These are phyloP conservation scores for Dictyostelium firmibasis DNA, from an alignment of 78 protist species.

Conservation along the genomic window DNA sequence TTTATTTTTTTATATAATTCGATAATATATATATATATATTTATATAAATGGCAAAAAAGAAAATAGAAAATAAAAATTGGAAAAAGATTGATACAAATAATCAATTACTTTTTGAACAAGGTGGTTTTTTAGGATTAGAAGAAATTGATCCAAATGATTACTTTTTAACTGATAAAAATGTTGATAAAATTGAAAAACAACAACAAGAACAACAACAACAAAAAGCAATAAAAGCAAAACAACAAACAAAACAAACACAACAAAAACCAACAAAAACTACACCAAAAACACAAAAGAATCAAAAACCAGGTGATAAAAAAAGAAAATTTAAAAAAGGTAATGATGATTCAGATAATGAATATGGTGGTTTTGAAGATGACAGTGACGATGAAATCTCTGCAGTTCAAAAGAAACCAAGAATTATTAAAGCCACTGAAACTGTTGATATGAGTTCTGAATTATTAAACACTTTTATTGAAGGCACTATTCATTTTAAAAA, in stretches of 20 bases:
- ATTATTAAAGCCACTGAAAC: not conserved
- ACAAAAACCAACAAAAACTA: not conserved
- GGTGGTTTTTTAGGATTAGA: slow-evolving; percentile 44
- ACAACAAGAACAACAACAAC: not conserved
- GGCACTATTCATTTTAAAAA: not conserved
- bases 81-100: slow-evolving; percentile 8
- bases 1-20: not conserved
- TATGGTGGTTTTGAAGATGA: not conserved
- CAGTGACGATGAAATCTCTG: not conserved
- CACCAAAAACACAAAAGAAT: not conserved
- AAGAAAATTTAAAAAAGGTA: not conserved
- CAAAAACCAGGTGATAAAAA: not conserved
- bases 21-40: no score
- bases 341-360: not conserved
- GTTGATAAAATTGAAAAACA: not conserved
- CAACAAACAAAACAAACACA: no score
- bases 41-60: not conserved
- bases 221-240: no score
- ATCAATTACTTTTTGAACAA: not conserved
- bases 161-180: not conserved
- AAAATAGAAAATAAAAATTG: not conserved
- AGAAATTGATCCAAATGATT: slow-evolving; percentile 52
- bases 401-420: not conserved
- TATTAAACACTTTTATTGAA: not conserved
- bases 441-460: not conserved